Percentiles rank a stretch among this genome's conserved stretches.
These are phyloP conservation scores for Myotisia sp. DNA, from an alignment of 2,329 filamentous ascomycete genomes.

Conservation along the genomic window DNA sequence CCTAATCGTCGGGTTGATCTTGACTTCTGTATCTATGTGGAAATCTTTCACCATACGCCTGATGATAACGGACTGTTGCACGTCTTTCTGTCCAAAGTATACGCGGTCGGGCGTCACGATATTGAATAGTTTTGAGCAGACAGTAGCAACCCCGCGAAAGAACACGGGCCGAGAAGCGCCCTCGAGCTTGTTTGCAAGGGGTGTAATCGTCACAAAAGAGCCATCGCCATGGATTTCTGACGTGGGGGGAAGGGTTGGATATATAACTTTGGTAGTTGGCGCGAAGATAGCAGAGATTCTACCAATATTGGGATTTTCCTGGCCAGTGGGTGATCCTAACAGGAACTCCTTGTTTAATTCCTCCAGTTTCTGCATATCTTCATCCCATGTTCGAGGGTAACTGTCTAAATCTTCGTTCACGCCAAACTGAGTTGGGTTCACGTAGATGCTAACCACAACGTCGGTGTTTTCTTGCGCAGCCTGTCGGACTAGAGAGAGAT, in stretches of 20 bases:
- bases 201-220: conserved; percentile 83
- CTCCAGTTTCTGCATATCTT: conserved; percentile 55
- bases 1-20: conserved; percentile 59
- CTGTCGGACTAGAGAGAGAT: conserved; percentile 69
- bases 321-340: conserved; percentile 35
- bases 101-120: conserved; percentile 63
- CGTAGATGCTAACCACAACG: conserved; percentile 82
- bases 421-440: conserved; percentile 95
- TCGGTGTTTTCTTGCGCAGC: conserved; percentile 73
- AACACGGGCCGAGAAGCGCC: conserved; percentile 80
- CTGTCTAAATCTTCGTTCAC: conserved; percentile 71
- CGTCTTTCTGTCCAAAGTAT: conserved; percentile 95
- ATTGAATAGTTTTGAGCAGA: conserved; percentile 89
- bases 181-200: conserved; percentile 66
- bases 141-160: conserved; percentile 88
- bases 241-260: conserved; percentile 64
- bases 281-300: conserved; percentile 73
- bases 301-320: conserved; percentile 30
- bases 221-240: conserved; percentile 62
- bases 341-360: conserved; percentile 55
- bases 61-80: conserved; percentile 89
- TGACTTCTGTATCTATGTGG: conserved; percentile 59
- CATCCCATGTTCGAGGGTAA: conserved; percentile 81
- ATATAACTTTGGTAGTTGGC: conserved; percentile 70
- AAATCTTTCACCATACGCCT: conserved; percentile 79